Percentiles rank a stretch among this genome's conserved stretches.
Evolutionary conservation across 2,329 filamentous ascomycete species (phyloP).

Genomic region (Aspergillus uvarum): DNA sequence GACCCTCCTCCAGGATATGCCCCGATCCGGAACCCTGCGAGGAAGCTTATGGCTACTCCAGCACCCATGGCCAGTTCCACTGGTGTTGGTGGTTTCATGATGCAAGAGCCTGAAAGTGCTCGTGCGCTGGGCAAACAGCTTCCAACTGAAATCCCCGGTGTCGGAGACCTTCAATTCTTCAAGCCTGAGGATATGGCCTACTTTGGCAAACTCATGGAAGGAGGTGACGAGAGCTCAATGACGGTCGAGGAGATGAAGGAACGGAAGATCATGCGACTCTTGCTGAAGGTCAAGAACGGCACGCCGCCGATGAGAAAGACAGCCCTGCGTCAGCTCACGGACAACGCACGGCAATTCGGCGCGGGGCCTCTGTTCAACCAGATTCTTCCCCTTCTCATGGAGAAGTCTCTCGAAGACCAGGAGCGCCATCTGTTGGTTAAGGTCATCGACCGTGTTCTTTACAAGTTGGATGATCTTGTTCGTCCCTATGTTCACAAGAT

Average conservation of each 20-base stretch:
- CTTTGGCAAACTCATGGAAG: constrained; percentile 95
- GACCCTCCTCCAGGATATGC: constrained; percentile 90
- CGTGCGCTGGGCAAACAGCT: constrained; percentile 84
- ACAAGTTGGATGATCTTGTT: constrained; percentile 96
- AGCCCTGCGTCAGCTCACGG: constrained; percentile 90
- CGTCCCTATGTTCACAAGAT: constrained; percentile 98
- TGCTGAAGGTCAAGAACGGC: constrained; percentile 98
- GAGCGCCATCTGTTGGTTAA: constrained; percentile 98
- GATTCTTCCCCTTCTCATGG: constrained; percentile 94
- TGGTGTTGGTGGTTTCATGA: constrained; percentile 80
- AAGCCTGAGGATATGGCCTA: constrained; percentile 99
- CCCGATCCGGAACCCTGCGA: constrained; percentile 72
- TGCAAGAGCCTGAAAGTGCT: constrained; percentile 88
- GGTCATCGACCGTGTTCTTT: constrained; percentile 96
- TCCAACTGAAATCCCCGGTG: constrained; percentile 91
- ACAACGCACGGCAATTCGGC: constrained; percentile 95
- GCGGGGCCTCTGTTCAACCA: constrained; percentile 94
- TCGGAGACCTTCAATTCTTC: constrained; percentile 96
- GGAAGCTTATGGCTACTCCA: constrained; percentile 72
- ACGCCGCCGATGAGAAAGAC: constrained; percentile 99
- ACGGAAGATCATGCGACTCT: constrained; percentile 93
- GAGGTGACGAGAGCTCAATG: constrained; percentile 84
- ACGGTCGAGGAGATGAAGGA: constrained; percentile 96
- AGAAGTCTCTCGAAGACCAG: constrained; percentile 95
- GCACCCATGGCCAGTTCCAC: constrained; percentile 61